Evolutionary conservation across 225 moss, liverwort and hornwort genomes (phyloP).

Genomic region (Polytrichum commune): DNA sequence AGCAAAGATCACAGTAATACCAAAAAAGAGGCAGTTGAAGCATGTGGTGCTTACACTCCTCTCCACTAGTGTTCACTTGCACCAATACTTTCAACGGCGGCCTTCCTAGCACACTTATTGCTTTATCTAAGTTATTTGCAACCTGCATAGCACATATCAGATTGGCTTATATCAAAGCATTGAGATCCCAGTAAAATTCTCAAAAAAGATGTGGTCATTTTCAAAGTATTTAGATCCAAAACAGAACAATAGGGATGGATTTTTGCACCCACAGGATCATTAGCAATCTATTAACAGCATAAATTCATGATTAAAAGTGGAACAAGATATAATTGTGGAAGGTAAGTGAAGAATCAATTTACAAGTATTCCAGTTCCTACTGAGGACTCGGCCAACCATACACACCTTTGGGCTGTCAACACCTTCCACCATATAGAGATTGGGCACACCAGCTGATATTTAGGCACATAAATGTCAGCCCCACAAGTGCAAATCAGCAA

Average conservation of each 20-base stretch:
- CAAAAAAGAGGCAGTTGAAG: background rate
- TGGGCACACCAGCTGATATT: slow-evolving; percentile 69
- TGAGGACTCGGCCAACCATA: too few species aligned
- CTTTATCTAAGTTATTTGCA: slow-evolving; percentile 83
- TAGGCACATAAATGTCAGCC: slow-evolving; percentile 15
- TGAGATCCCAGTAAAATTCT: too few species aligned
- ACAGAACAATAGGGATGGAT: too few species aligned
- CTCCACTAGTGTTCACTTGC: slow-evolving; percentile 93
- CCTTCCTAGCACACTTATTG: slow-evolving; percentile 77
- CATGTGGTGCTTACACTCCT: slow-evolving; percentile 65
- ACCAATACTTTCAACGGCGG: slow-evolving; percentile 77
- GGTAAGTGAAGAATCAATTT: too few species aligned
- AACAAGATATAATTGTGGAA: too few species aligned
- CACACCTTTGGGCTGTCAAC: slow-evolving; percentile 84
- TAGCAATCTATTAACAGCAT: too few species aligned
- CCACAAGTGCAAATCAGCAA: slow-evolving; percentile 15
- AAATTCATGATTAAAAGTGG: too few species aligned
- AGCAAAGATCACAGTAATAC: background rate
- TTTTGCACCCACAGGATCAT: too few species aligned
- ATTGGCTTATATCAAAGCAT: too few species aligned
- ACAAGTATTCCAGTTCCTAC: too few species aligned
- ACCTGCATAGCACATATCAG: slow-evolving; percentile 31
- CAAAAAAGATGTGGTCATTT: too few species aligned
- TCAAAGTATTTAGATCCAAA: too few species aligned
- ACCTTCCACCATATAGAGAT: slow-evolving; percentile 88